Base-by-base conservation (phyloP, 139 green algal genomes). In the Zygnema cylindricum region DNA sequence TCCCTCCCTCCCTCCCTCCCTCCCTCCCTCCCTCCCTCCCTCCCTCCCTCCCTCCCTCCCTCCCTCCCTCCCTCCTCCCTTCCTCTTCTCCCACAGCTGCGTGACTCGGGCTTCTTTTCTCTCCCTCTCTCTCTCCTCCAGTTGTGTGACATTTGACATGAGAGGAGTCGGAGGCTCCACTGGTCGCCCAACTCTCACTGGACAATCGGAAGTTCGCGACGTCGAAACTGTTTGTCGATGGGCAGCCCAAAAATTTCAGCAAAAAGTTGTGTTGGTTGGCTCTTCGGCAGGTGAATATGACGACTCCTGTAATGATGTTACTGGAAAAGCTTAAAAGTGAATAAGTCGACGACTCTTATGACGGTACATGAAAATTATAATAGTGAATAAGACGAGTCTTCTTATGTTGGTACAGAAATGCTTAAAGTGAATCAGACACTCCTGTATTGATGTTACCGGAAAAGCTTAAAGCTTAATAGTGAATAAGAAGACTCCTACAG, bases 91-190 rank as follows among this genome's bases (percentile, higher is more conserved):
- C 38, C 38, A 43, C 11, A n/a, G 71, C 3, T 79, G 36, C 21
- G 38, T 41, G 71, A 16, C 7, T 79, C 7, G 71, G 71, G 36
- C 33, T 49, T 84, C 1, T 73, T 23, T 11, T 54, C 77, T 38
- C 55, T 84, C 39, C 33, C 57, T 75, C 77, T 55, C 33, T 55
- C 77, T 38, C 33, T 55, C 33, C 69, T 38, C 2, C 1, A 84
- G 77, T 38, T 49, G 40, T 0, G 78, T 85, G 78, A 85, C 78
- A 36, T 85, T 85, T 32, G 38, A 85, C 36, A 40, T 85, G 78
- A 76, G 78, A 36, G 78, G 78, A 33, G 78, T 55, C 1, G 78
- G 78, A 23, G 69, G 39, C 43, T 85, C 78, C 16, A 69, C 78
- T 21, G 78, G 78, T 23, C 78, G 42, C 11, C 39, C 78, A 32